Conservation (phyloP, 345 rosid species). For the Raphanus raphanistrum region DNA sequence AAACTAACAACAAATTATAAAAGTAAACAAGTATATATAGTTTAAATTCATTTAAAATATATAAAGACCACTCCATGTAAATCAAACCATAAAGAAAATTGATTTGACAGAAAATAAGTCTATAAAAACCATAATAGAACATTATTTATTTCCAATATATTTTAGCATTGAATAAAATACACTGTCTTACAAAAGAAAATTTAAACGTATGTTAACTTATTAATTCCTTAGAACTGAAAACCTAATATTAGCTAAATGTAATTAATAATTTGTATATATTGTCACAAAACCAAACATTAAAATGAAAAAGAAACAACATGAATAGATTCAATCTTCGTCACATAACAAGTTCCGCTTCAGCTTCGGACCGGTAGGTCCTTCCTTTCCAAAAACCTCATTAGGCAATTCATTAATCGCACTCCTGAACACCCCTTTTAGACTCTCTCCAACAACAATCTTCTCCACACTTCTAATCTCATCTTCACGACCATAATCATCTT, state of each 20-base stretch:
- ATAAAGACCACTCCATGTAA: not conserved
- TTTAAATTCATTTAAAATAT: not conserved
- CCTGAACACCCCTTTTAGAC: constrained; percentile 49
- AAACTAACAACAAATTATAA: not conserved
- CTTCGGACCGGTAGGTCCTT: constrained; percentile 87
- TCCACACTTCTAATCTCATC: constrained; percentile 53
- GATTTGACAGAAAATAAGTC: not conserved
- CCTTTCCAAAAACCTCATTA: constrained; percentile 59
- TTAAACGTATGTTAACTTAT: not conserved
- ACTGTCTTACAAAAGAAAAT: not conserved
- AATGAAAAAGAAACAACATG: not conserved
- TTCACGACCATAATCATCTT: constrained; percentile 53
- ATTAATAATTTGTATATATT: too few species aligned
- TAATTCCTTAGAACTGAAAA: not conserved
- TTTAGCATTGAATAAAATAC: not conserved
- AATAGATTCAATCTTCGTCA: constrained; percentile 49
- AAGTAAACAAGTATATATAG: not conserved
- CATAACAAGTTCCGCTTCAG: constrained; percentile 57
- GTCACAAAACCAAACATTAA: not conserved
- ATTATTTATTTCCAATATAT: not conserved
- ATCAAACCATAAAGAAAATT: not conserved
- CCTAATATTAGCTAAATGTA: not conserved
- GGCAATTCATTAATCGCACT: constrained; percentile 56
- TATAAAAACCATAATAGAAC: not conserved
- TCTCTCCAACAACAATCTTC: constrained; percentile 49